Evolutionary conservation across 495 filamentous ascomycete species (phyloP).

Genomic region (Jackrogersella minutella): DNA sequence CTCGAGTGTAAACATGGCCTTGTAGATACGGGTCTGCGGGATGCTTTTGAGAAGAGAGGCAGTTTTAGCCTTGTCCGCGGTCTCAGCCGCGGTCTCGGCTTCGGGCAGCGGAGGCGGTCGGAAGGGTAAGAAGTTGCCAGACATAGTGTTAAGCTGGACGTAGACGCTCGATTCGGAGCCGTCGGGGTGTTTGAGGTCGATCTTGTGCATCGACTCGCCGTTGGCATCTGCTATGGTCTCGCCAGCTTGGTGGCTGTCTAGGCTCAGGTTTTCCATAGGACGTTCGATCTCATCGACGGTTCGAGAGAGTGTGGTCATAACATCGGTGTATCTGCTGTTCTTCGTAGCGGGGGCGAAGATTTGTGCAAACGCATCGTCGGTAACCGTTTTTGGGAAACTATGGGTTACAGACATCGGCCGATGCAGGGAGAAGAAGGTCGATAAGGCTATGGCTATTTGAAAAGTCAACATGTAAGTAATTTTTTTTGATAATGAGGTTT

Average conservation of each 20-base stretch:
- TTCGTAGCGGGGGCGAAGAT: conserved; percentile 74
- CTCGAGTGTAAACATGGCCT: conserved; percentile 81
- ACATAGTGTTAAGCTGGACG: conserved; percentile 56
- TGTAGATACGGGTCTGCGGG: conserved; percentile 69
- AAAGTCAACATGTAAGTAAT: conserved; percentile 14
- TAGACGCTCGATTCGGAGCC: conserved; percentile 55
- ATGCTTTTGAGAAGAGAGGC: no score
- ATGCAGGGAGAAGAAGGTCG: conserved; percentile 95
- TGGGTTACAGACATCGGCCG: conserved; percentile 89
- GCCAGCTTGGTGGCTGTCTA: conserved; percentile 39
- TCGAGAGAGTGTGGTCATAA: conserved; percentile 79
- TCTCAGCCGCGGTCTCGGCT: conserved; percentile 52
- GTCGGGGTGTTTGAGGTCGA: conserved; percentile 60
- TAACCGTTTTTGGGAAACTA: conserved; percentile 75
- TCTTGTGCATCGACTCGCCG: conserved; percentile 46
- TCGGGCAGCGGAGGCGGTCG: conserved; percentile 77
- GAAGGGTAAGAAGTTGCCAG: conserved; percentile 75
- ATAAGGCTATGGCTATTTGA: conserved; percentile 77
- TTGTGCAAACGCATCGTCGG: conserved; percentile 75
- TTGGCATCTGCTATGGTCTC: conserved; percentile 41
- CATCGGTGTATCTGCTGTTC: conserved; percentile 63
- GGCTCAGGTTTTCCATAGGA: conserved; percentile 54
- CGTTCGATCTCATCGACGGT: conserved; percentile 76
- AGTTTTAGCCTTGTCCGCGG: conserved; percentile 37
- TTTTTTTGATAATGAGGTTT: neutral